A percentile compares a stretch with the other conserved stretches of the same genome.
These are phyloP conservation scores for Neurospora sp. DNA, from an alignment of 495 filamentous ascomycete genomes.

Conservation along the genomic window DNA sequence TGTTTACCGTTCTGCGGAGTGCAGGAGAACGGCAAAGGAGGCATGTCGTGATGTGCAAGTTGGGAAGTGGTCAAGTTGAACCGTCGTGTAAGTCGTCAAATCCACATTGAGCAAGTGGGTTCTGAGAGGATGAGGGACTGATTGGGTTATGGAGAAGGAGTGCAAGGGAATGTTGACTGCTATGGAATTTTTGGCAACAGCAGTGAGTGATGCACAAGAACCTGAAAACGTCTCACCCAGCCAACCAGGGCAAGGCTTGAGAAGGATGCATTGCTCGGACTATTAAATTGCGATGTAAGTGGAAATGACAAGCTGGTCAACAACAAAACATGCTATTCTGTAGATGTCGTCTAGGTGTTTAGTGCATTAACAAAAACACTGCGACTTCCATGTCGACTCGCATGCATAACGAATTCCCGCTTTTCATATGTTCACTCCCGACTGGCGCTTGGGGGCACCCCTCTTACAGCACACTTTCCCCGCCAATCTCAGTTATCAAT, in stretches of 20 bases:
- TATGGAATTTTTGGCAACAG: background rate
- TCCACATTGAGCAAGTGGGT: background rate
- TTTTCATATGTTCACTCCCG: background rate
- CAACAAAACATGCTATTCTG: background rate
- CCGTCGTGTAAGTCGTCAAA: background rate
- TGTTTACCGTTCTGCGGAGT: background rate
- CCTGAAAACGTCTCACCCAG: background rate
- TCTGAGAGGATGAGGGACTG: background rate
- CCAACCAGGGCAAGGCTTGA: background rate
- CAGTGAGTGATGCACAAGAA: background rate
- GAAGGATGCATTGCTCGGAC: background rate
- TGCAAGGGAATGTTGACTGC: background rate
- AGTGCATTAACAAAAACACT: background rate
- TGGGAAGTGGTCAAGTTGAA: background rate
- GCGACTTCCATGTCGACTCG: background rate
- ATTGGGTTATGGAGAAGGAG: background rate
- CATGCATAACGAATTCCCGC: background rate
- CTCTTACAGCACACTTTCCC: background rate
- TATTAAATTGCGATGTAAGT: no score
- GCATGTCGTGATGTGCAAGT: background rate
- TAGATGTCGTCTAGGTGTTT: background rate
- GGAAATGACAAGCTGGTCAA: background rate
- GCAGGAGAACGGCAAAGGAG: background rate
- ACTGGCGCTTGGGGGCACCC: rapidly evolving
- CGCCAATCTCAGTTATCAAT: background rate